A percentile compares a stretch with the other conserved stretches of the same genome.
These are phyloP conservation scores for Quercus agrifolia DNA, from an alignment of 306 rosid genomes.

Conservation along the genomic window DNA sequence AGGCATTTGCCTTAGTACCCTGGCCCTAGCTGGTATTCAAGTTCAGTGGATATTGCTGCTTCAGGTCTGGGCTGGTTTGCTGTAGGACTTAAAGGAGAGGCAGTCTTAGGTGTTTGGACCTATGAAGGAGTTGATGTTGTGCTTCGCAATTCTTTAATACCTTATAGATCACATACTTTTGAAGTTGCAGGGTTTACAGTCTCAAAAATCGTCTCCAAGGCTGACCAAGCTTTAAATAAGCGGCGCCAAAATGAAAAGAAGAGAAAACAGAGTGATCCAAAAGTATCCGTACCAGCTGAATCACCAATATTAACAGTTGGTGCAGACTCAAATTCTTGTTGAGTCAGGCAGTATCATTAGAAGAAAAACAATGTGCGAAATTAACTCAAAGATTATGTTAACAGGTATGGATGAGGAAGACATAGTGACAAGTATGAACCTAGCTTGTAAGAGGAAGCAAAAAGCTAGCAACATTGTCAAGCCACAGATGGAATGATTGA, in stretches of 20 bases:
- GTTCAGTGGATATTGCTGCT: slow-evolving; percentile 74
- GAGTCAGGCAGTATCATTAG: neutral
- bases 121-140: slow-evolving; percentile 79
- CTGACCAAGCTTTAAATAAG: slow-evolving; percentile 60
- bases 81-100: slow-evolving; percentile 61
- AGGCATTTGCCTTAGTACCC: neutral
- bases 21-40: slow-evolving; percentile 66
- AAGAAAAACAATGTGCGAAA: neutral
- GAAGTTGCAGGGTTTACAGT: slow-evolving; percentile 80
- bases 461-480: neutral
- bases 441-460: neutral
- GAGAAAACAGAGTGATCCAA: slow-evolving; percentile 25
- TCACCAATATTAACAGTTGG: slow-evolving; percentile 8
- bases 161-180: slow-evolving; percentile 53
- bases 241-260: slow-evolving; percentile 34
- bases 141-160: slow-evolving; percentile 64
- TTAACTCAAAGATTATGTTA: neutral
- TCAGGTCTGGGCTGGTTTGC: slow-evolving; percentile 98
- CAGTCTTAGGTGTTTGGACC: slow-evolving; percentile 70
- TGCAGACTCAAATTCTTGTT: slow-evolving; percentile 10
- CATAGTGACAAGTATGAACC: neutral
- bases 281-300: slow-evolving; percentile 26
- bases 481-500: neutral
- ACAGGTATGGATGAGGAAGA: neutral
- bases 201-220: slow-evolving; percentile 80